Percentiles rank a stretch among this genome's conserved stretches.
These are phyloP conservation scores for Haplosporangium sp. DNA, from an alignment of 371 early-diverging fungal genomes.

Conservation along the genomic window DNA sequence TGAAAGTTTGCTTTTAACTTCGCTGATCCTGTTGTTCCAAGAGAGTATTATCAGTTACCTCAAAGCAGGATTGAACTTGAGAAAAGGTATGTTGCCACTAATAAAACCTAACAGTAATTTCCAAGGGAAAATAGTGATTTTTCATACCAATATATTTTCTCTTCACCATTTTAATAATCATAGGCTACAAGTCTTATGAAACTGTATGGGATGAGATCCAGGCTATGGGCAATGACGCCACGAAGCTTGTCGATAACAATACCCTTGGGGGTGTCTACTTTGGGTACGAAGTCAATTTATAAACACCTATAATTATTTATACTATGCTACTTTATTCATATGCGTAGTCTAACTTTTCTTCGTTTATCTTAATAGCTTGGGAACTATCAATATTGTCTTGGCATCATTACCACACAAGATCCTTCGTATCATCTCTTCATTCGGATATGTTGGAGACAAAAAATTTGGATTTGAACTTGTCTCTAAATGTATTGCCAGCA, in stretches of 20 bases:
- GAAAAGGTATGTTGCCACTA: constrained; percentile 59
- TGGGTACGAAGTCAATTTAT: constrained; percentile 33
- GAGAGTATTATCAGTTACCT: constrained; percentile 70
- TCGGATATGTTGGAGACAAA: constrained; percentile 71
- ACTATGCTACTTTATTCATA: background rate
- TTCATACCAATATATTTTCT: background rate
- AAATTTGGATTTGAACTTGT: constrained; percentile 69
- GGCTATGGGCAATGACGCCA: constrained; percentile 36
- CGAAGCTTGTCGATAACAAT: constrained; percentile 44
- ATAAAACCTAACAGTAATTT: background rate
- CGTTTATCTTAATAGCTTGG: constrained; percentile 58
- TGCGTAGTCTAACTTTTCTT: background rate
- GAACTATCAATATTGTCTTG: constrained; percentile 69
- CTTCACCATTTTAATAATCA: background rate
- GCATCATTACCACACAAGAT: constrained; percentile 71
- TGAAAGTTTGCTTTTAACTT: constrained; percentile 67
- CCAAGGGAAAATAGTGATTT: too few species aligned
- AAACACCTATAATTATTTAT: background rate
- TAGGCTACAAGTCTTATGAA: constrained; percentile 59
- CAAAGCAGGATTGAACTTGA: constrained; percentile 70
- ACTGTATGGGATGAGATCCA: constrained; percentile 54
- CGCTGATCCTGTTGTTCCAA: constrained; percentile 65
- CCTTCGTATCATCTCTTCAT: constrained; percentile 60
- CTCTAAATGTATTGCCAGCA: constrained; percentile 64
- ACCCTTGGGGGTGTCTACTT: constrained; percentile 52